phyloP scores from a whole-genome alignment of 31 red algal species.

The Asparagopsis taxiformis region DNA sequence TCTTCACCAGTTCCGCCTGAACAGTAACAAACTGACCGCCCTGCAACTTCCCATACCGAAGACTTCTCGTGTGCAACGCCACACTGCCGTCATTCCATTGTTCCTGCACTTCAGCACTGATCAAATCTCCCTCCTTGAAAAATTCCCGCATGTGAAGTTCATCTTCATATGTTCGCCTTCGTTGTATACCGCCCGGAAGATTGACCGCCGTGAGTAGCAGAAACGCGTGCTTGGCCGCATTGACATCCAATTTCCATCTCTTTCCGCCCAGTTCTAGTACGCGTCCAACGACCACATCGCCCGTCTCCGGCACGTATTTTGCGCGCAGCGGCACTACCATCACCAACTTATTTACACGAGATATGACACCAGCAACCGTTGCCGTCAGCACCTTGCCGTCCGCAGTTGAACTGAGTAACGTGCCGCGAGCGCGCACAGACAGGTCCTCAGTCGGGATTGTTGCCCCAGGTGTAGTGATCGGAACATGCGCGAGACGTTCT shows the following conservation, averaged over 20 bases:
- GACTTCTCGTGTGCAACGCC: slow-evolving; percentile 82
- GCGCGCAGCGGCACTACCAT: slow-evolving; percentile 80
- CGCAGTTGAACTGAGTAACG: slow-evolving; percentile 41
- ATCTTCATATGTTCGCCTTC: slow-evolving; percentile 84
- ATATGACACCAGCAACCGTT: slow-evolving; percentile 79
- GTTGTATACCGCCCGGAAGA: slow-evolving; percentile 85
- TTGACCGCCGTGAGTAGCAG: slow-evolving; percentile 88
- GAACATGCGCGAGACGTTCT: slow-evolving; percentile 57
- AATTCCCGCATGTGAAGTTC: slow-evolving; percentile 95
- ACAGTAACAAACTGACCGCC: slow-evolving; percentile 72
- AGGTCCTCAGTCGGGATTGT: slow-evolving; percentile 64
- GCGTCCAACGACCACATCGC: slow-evolving; percentile 94
- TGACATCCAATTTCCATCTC: slow-evolving; percentile 84
- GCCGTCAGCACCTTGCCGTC: slow-evolving; percentile 61
- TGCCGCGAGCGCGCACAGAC: slow-evolving; percentile 85
- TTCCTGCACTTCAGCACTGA: slow-evolving; percentile 95
- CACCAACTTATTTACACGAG: slow-evolving; percentile 92
- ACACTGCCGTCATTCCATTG: slow-evolving; percentile 75
- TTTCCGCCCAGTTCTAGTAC: slow-evolving; percentile 69
- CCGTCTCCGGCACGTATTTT: slow-evolving; percentile 90
- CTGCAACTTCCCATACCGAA: slow-evolving; percentile 72
- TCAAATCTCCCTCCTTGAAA: slow-evolving; percentile 81
- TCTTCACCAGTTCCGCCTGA: slow-evolving; percentile 73
- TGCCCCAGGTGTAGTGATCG: slow-evolving; percentile 70
- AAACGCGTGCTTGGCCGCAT: slow-evolving; percentile 72